Conservation (phyloP, 1,284 basidiomycete genomes). For the Coniophora puteana region DNA sequence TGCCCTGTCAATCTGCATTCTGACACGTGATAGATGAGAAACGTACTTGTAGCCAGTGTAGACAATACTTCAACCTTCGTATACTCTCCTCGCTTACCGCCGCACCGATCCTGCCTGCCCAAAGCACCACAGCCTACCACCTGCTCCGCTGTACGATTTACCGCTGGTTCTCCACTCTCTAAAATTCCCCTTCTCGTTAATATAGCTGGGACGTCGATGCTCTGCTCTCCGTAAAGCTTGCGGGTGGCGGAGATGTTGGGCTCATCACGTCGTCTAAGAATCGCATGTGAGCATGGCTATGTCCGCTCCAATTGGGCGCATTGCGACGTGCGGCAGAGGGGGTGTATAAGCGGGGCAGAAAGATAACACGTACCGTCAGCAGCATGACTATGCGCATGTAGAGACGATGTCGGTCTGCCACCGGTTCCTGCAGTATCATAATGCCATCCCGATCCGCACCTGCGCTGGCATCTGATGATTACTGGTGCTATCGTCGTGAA, state of each 20-base stretch:
- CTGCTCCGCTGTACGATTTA: slow-evolving; percentile 63
- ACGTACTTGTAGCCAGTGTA: slow-evolving; percentile 84
- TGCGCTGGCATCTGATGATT: no score
- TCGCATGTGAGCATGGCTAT: no score
- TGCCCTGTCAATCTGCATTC: slow-evolving; percentile 1
- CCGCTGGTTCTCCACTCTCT: slow-evolving; percentile 26
- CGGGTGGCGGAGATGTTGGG: slow-evolving; percentile 2
- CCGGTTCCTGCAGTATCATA: no score
- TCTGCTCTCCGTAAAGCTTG: slow-evolving; percentile 11
- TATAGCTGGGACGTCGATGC: slow-evolving; percentile 20
- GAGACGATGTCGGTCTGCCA: no score
- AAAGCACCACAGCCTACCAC: slow-evolving; percentile 84
- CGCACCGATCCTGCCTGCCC: slow-evolving; percentile 87
- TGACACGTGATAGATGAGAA: slow-evolving; percentile 49
- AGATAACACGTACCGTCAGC: no score
- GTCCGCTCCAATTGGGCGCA: no score
- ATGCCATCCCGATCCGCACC: no score
- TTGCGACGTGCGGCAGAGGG: no score
- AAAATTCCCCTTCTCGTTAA: slow-evolving; percentile 8
- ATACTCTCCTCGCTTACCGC: slow-evolving; percentile 90
- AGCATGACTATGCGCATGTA: no score
- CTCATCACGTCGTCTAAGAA: no score
- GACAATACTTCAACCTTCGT: slow-evolving; percentile 80
- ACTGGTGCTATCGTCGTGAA: no score
- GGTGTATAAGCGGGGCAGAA: no score